Evolutionary conservation across 1,284 basidiomycete species (phyloP).

Genomic region (Schizophyllum amplum): DNA sequence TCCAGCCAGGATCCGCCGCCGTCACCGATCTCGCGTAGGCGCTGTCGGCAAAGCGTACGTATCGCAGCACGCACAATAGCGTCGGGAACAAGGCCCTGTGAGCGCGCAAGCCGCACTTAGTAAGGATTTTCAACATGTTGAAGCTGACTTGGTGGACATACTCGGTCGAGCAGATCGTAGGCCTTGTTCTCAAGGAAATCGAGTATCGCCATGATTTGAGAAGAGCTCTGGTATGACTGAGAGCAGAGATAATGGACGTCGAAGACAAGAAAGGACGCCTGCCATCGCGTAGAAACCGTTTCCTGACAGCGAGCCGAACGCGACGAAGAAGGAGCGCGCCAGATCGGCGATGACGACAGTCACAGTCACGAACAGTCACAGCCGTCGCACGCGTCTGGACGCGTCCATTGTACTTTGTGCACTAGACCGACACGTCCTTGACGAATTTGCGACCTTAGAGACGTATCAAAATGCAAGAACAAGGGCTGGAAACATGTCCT

Average conservation of each 20-base stretch:
- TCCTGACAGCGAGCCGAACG: too few species aligned
- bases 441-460: too few species aligned
- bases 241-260: neutral
- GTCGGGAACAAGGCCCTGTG: slow-evolving; percentile 60
- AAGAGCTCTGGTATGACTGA: too few species aligned
- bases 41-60: slow-evolving; percentile 48
- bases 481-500: too few species aligned
- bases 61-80: slow-evolving; percentile 53
- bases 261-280: neutral
- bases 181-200: slow-evolving; percentile 12
- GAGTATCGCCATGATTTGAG: neutral
- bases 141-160: neutral
- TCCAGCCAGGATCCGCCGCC: neutral
- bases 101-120: neutral
- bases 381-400: too few species aligned
- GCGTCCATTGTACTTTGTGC: too few species aligned
- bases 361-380: too few species aligned
- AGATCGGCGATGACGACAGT: too few species aligned
- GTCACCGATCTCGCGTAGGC: slow-evolving; percentile 25
- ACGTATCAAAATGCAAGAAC: too few species aligned
- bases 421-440: too few species aligned
- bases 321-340: too few species aligned
- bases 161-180: neutral
- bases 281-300: too few species aligned
- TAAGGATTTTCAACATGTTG: neutral